phyloP scores from a whole-genome alignment of 805 yeast species.

The Dipodascopsis uninucleata region DNA sequence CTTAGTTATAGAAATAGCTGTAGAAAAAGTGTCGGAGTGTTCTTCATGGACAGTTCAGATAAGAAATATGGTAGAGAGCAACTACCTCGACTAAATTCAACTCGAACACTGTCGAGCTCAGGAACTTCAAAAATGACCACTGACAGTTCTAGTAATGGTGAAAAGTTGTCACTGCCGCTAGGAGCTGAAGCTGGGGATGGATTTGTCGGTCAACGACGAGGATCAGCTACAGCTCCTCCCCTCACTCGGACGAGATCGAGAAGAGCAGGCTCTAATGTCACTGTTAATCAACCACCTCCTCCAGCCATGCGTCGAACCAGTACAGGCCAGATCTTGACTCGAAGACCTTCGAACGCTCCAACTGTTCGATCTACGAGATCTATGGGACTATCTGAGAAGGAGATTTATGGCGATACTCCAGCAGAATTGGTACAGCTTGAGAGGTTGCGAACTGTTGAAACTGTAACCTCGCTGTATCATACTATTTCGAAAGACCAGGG shows the following conservation, averaged over 20 bases:
- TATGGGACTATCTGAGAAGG: slow-evolving; percentile 9
- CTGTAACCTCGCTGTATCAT: slow-evolving; percentile 9
- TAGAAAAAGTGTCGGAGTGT: too few species aligned
- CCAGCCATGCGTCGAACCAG: slow-evolving; percentile 18
- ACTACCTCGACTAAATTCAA: too few species aligned
- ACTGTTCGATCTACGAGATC: slow-evolving; percentile 6
- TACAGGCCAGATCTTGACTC: slow-evolving; percentile 9
- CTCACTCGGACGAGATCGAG: slow-evolving; percentile 13
- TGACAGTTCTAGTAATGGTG: too few species aligned
- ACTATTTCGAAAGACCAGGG: slow-evolving; percentile 6
- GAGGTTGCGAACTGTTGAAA: slow-evolving; percentile 11
- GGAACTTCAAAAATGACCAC: too few species aligned
- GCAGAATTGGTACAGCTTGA: slow-evolving; percentile 9
- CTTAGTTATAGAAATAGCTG: too few species aligned
- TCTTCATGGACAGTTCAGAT: too few species aligned
- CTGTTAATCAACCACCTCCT: slow-evolving; percentile 2
- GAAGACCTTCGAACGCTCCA: slow-evolving; percentile 11
- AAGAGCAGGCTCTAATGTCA: neutral
- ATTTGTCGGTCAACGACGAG: too few species aligned
- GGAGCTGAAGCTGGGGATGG: too few species aligned
- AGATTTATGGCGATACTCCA: slow-evolving; percentile 14
- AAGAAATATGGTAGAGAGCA: too few species aligned
- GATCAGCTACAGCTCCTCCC: slow-evolving; percentile 8
- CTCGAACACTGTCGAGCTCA: too few species aligned
- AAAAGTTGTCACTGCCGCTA: too few species aligned